phyloP scores from a whole-genome alignment of 2,329 filamentous ascomycete species.

The Trichophyton rubrum region DNA sequence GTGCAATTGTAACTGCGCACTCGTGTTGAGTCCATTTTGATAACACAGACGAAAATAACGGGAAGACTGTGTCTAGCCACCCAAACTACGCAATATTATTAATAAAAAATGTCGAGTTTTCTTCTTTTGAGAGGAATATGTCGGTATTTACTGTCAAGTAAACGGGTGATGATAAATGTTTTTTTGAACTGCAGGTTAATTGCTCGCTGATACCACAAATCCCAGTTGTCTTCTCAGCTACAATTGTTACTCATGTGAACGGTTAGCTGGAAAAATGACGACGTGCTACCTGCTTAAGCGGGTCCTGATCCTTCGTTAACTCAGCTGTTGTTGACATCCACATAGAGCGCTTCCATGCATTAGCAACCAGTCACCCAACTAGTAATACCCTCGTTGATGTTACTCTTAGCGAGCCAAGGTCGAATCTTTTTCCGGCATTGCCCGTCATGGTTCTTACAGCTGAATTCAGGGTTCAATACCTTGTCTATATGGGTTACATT shows the following conservation, averaged over 20 bases:
- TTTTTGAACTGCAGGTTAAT: background rate
- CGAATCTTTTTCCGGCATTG: background rate
- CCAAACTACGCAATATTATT: no score
- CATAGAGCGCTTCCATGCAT: background rate
- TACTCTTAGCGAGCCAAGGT: slow-evolving; percentile 2
- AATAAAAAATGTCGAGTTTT: background rate
- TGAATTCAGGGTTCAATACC: background rate
- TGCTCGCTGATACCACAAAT: background rate
- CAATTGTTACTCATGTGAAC: background rate
- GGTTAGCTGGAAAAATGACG: background rate
- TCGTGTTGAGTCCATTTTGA: slow-evolving; percentile 15
- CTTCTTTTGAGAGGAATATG: background rate
- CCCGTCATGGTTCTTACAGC: background rate
- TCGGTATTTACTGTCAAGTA: background rate
- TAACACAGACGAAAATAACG: no score
- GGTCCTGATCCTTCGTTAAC: background rate
- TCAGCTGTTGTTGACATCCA: background rate
- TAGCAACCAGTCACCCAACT: background rate
- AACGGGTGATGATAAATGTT: background rate
- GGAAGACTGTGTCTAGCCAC: no score
- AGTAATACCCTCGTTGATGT: background rate
- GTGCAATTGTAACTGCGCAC: slow-evolving; percentile 4
- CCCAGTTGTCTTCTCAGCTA: background rate
- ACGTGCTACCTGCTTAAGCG: background rate
- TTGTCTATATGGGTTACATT: slow-evolving; percentile 6